Conservation (phyloP, 2,329 filamentous ascomycete species). For the Colletotrichum spinosum region DNA sequence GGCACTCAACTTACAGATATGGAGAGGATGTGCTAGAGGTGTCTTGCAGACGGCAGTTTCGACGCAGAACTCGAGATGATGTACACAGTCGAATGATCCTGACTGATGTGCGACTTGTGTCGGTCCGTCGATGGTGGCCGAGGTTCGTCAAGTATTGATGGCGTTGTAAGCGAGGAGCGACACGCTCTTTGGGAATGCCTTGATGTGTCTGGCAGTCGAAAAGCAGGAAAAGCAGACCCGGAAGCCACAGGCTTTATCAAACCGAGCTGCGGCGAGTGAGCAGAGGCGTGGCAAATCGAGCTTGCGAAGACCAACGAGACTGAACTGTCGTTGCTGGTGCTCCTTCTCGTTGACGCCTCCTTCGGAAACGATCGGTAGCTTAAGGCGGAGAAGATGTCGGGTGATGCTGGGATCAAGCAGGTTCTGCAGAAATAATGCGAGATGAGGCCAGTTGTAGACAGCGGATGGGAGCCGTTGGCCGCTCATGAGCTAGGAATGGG, state of each 20-base stretch:
- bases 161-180: not conserved
- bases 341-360: slow-evolving; percentile 11
- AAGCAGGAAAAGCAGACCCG: slow-evolving; percentile 1
- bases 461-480: slow-evolving; percentile 26
- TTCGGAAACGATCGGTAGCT: slow-evolving; percentile 25
- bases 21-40: not conserved
- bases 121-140: not conserved
- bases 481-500: slow-evolving; percentile 13
- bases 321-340: not conserved
- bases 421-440: slow-evolving; percentile 18
- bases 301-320: slow-evolving; percentile 20
- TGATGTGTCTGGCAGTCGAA: no score
- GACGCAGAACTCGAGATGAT: not conserved
- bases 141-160: not conserved
- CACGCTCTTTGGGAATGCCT: no score
- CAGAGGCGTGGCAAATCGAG: slow-evolving; percentile 3
- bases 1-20: slow-evolving; percentile 20
- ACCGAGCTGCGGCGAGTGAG: not conserved
- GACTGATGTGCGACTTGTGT: no score
- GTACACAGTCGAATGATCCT: not conserved
- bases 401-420: slow-evolving; percentile 26
- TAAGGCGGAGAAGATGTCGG: slow-evolving; percentile 23
- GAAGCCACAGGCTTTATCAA: slow-evolving; percentile 16
- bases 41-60: slow-evolving; percentile 8
- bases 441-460: slow-evolving; percentile 19